Conservation (phyloP, 2,329 filamentous ascomycete species). For the Aspergillus sp. region DNA sequence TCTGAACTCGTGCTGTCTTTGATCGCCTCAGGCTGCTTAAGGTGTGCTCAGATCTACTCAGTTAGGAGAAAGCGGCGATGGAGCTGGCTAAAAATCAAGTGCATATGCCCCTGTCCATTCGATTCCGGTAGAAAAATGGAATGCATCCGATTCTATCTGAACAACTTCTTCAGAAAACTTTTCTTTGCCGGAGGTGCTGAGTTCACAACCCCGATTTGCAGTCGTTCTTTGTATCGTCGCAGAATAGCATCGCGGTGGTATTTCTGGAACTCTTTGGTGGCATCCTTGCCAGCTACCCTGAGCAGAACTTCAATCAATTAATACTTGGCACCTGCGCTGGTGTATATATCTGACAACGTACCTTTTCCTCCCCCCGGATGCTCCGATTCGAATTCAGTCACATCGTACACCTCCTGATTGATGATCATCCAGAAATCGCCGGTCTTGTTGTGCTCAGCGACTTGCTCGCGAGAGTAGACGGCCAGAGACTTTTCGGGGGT, state of each 20-base stretch:
- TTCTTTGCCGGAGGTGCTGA: background rate
- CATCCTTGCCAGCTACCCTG: conserved; percentile 4
- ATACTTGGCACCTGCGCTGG: background rate
- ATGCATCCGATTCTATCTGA: background rate
- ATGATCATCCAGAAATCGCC: conserved; percentile 19
- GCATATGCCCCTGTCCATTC: too few relatives aligned
- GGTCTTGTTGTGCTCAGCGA: conserved; percentile 6
- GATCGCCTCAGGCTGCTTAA: too few relatives aligned
- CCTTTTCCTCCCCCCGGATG: conserved; percentile 16
- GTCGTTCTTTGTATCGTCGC: conserved; percentile 1
- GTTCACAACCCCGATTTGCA: conserved; percentile 3
- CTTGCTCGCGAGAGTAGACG: background rate
- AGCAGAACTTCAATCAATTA: conserved; percentile 1
- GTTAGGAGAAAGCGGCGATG: too few relatives aligned
- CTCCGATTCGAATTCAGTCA: conserved; percentile 19
- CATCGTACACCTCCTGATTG: conserved; percentile 17
- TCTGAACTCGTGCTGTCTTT: too few relatives aligned
- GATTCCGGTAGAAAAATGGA: too few relatives aligned
- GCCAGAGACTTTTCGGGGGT: background rate
- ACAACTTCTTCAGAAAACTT: background rate
- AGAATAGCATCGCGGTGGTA: conserved; percentile 2
- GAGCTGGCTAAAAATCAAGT: too few relatives aligned
- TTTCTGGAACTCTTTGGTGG: conserved; percentile 4
- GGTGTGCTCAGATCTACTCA: too few relatives aligned
- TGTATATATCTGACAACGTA: background rate